Evolutionary conservation across 192 early-diverging fungal species (phyloP).

Genomic region (Borealophlyctis nickersoniae): DNA sequence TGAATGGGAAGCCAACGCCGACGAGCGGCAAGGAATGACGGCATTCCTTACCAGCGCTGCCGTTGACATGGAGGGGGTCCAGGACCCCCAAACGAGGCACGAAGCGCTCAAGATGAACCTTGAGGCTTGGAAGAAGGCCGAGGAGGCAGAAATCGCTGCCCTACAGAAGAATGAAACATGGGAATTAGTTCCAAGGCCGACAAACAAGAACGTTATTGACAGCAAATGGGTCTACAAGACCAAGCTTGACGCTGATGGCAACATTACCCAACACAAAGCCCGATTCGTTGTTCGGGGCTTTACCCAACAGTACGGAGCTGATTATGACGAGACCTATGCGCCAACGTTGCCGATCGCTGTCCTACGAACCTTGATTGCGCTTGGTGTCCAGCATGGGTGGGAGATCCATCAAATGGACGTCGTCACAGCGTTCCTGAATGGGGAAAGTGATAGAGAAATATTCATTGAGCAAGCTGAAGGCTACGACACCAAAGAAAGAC

Average conservation of each 20-base stretch:
- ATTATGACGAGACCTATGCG: slow-evolving; percentile 40
- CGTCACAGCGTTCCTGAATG: slow-evolving; percentile 33
- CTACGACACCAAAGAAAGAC: slow-evolving; percentile 1
- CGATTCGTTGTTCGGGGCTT: slow-evolving; percentile 35
- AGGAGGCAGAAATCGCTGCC: too few relatives aligned
- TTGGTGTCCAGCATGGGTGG: slow-evolving; percentile 9
- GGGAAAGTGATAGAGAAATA: slow-evolving; percentile 21
- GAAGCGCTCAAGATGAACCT: too few relatives aligned
- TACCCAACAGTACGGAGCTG: slow-evolving; percentile 30
- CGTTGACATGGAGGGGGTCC: too few relatives aligned
- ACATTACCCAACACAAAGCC: slow-evolving; percentile 24
- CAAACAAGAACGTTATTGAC: slow-evolving; percentile 11
- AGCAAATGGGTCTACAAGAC: slow-evolving; percentile 24
- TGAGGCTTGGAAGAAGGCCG: too few relatives aligned
- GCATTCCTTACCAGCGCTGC: not conserved
- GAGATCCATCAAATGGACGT: slow-evolving; percentile 36
- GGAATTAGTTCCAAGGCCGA: not conserved
- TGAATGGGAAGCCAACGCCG: not conserved
- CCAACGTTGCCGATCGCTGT: slow-evolving; percentile 33
- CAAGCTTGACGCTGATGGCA: slow-evolving; percentile 28
- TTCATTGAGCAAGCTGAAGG: slow-evolving; percentile 30
- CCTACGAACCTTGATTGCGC: slow-evolving; percentile 17
- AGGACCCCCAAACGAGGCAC: not conserved
- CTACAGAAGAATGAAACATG: slow-evolving; percentile 10
- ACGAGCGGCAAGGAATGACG: not conserved